Percentiles rank a stretch among this genome's conserved stretches.
These are phyloP conservation scores for Globisporangium yorkense DNA, from an alignment of 352 stramenopile species.

Conservation along the genomic window DNA sequence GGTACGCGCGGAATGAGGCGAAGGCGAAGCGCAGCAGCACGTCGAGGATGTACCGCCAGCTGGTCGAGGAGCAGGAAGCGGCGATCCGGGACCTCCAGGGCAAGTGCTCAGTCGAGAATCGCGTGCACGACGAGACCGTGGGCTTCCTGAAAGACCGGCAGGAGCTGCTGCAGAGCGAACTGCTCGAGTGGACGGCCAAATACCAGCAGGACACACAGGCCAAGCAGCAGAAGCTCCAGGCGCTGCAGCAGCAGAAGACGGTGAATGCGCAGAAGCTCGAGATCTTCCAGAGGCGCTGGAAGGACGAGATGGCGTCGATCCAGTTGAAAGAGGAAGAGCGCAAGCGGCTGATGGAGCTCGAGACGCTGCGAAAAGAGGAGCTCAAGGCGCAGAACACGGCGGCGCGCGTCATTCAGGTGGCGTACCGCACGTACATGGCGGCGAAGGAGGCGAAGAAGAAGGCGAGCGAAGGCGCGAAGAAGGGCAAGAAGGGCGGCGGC, in stretches of 20 bases:
- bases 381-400: conserved; percentile 64
- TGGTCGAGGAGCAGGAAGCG: conserved; percentile 71
- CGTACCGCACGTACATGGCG: conserved; percentile 37
- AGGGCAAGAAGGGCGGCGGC: conserved; percentile 48
- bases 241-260: conserved; percentile 50
- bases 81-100: conserved; percentile 60
- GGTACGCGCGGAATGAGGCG: conserved; percentile 74
- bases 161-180: conserved; percentile 51
- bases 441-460: conserved; percentile 64
- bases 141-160: conserved; percentile 79
- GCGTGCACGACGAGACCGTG: conserved; percentile 73
- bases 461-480: conserved; percentile 47
- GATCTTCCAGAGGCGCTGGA: conserved; percentile 61
- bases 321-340: conserved; percentile 72
- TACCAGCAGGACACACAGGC: conserved; percentile 78
- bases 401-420: conserved; percentile 60
- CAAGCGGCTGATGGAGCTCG: conserved; percentile 57
- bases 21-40: conserved; percentile 83
- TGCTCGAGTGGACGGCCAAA: conserved; percentile 70
- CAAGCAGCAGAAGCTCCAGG: conserved; percentile 57
- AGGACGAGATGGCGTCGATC: conserved; percentile 63
- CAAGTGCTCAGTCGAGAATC: conserved; percentile 55
- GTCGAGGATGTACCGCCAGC: conserved; percentile 68
- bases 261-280: conserved; percentile 57
- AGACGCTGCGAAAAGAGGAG: conserved; percentile 58